Base-by-base conservation (phyloP, 1,139 yeast species). In the Diutina neorugosa region DNA sequence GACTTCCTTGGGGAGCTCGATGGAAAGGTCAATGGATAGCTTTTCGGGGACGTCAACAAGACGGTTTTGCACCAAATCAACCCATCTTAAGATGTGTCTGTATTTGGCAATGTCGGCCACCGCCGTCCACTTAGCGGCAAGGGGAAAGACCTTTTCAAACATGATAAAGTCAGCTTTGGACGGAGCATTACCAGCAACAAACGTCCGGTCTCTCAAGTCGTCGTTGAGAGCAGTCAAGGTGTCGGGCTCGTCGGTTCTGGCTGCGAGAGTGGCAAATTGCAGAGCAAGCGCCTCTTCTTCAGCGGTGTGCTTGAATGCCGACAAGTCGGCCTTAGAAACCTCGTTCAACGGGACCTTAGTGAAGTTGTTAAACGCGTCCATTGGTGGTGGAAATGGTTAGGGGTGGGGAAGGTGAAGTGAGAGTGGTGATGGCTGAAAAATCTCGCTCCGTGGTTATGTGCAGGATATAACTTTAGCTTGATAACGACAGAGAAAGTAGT, bases 71-170 rank as follows among this genome's bases (percentile, higher is more conserved):
- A 93, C 71, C 62, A 87, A 78, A 63, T 90, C 96, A 23, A 80
- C 80, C 97, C 98, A 93, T 77, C 98, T 85, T 58, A 89, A 72
- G 57, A 90, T 75, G 69, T 91, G 98, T 77, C 97, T 86, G 65
- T 70, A 69, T 52, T 69, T 66, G 53, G 80, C 78, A 56, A 78
- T 60, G 48, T 81, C 83, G 41, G 73, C 70, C 47, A 80, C 64
- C 21, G 74, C 68, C 4, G 42, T 37, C 80, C 89, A 80, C 56
- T 74, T 69, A 55, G 74, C 69, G 41, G 86, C 81, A 55, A 79
- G 59, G 52, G 90, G 86, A 60, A 80, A 71, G 37, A 82, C 82
- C 46, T 80, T 74, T 54, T 82, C 81, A 62, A 88, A 86, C 50
- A 86, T 82, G 52, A 74, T 71, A 51, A 82, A 77, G 65, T 93